Base-by-base conservation (phyloP, 2,329 filamentous ascomycete species). In the Aureobasidium leucospermi region DNA sequence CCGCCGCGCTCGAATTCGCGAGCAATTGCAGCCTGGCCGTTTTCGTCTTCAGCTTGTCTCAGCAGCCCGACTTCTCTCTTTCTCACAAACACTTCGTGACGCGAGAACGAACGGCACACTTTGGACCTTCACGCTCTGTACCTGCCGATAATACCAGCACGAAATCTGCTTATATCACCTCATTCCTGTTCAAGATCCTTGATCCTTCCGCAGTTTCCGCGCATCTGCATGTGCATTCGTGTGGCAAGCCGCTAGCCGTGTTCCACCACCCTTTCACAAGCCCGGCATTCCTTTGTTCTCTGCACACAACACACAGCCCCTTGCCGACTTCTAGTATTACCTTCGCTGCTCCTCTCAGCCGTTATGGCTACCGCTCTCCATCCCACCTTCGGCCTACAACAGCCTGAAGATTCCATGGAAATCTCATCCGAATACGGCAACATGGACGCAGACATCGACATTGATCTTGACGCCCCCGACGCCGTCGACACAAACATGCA, bases 401-500 rank as follows among this genome's bases (percentile, higher is more conserved):
- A 72, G 2, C 66, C 73, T 32, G 75, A 75, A 52, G 80, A 82
- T 65, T 77, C 76, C 59, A 83, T 83, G 81, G 81, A 84, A 63
- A 75, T 85, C 67, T 75, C 80, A 66, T 75, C 79, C 43, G 75
- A 78, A 28, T 67, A 71, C 60, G 76, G 71, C 38, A 65, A 73
- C 48, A 70, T 69, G 45, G 77, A 80, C 57, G 75, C 75, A 55
- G 79, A 83, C 59, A 80, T 81, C 58, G 81, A 84, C 60, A 83
- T 86, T 62, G 83, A 86, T 64, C 76, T 86, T 62, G 82, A 84
- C 64, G 68, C 79, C 61, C 72, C 68, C 23, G 65, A 62, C n/a
- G 65, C 64, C 23, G 7, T 15, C 23, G 49, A 53, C 36, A 45
- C 52, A 11, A 56, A 56, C 52, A 56, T 56, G 52, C 63, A 58